phyloP scores from a whole-genome alignment of 768 basidiomycete species.

The Calocybe cyanea region DNA sequence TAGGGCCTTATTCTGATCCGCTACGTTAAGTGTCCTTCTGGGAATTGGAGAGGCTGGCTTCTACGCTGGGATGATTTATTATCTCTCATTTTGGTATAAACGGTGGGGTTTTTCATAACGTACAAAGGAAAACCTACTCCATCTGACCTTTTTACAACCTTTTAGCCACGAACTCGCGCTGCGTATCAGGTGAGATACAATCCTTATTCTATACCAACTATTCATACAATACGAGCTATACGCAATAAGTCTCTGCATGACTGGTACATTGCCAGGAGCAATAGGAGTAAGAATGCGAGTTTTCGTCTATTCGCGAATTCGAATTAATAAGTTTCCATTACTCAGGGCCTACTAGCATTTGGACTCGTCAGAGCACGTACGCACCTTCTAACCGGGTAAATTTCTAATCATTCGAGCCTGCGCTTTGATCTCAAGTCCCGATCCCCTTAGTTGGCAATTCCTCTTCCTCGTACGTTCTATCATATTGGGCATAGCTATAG shows the following conservation, averaged over 20 bases:
- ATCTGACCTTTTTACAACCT: neutral
- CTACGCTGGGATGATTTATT: constrained; percentile 60
- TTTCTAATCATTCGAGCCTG: neutral
- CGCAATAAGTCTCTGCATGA: constrained; percentile 49
- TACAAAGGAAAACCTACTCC: neutral
- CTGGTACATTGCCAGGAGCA: constrained; percentile 52
- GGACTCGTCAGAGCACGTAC: constrained; percentile 51
- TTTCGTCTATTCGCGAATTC: neutral
- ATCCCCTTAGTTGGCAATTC: constrained; percentile 49
- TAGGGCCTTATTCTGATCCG: neutral
- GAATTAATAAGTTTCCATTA: neutral
- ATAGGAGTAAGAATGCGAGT: constrained; percentile 37
- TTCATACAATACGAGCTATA: neutral
- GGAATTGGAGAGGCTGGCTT: constrained; percentile 62
- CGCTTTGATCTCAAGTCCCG: constrained; percentile 6
- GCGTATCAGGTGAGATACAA: constrained; percentile 36
- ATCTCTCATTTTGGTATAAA: constrained; percentile 56
- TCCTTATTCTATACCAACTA: neutral
- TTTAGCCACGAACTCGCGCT: constrained; percentile 45
- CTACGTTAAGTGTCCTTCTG: constrained; percentile 35
- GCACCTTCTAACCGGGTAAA: constrained; percentile 34
- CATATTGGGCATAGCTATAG: constrained; percentile 5
- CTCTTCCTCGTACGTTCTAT: constrained; percentile 41
- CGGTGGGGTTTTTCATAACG: constrained; percentile 20
- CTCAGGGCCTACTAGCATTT: constrained; percentile 51